Evolutionary conservation across 2,329 filamentous ascomycete genomes (phyloP), one percentile per base, ranked within the genome.

Genomic region (Ceratocystis eucalypticola): DNA sequence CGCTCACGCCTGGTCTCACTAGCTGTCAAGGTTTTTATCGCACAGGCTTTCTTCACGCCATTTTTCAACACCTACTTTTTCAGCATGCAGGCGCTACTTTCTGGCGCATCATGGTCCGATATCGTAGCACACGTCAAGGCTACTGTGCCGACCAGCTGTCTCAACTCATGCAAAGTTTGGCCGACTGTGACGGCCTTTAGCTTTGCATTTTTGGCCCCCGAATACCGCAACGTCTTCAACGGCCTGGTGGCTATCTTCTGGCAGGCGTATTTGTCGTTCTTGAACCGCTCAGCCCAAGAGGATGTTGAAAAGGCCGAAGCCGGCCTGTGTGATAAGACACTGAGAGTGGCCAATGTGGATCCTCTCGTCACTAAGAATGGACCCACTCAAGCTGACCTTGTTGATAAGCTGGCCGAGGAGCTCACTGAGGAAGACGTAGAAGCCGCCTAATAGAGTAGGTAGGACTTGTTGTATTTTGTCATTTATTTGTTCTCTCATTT

Each of bases 151-250:
- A 80, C 82, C 28, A 91, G 87, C 72, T 84, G 89, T 72, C 74
- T 84, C 72, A 96, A 94, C 74, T 89, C 87, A 68, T 85, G 86
- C 74, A 96, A 95, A 77, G 75, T 96, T 28, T 96, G 92, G 92
- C 93, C 92, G 0, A 84, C 85, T 0, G 88, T 96, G 17, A 95
- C 88, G 15, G 91, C 91, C 0, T 87, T 96, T 73, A 92, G 82
- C 74, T 95, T 96, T 72, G 85, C 88, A n/a, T 94, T 90, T 72
- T 78, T 96, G 3, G 84, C 86, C 30, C 79, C 91, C 61, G 85
- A 93, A 72, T 93, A 90, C 75, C 80, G 92, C 63, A 89, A 85
- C 71, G 81, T 96, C 17, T 94, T 96, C 71, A 84, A 88, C 0
- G 90, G 89, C 1, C 77, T 88, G 5, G 82, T 96, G 70, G 89